Percentiles rank a stretch among this genome's conserved stretches.
Evolutionary conservation across 805 yeast genomes (phyloP).

Genomic region (Myxozyma lipomycoides): DNA sequence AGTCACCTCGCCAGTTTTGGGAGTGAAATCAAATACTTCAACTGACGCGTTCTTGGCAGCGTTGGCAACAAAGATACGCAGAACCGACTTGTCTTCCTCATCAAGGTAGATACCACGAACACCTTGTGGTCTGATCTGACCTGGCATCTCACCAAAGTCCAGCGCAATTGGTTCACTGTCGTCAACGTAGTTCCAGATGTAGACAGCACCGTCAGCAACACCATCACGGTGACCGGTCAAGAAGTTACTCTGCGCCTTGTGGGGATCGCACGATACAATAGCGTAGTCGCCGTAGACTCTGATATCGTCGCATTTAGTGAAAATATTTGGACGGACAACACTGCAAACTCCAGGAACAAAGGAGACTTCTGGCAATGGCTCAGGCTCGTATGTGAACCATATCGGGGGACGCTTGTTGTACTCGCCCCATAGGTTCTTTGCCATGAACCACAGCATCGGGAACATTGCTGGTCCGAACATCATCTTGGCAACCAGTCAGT

Average conservation of each 20-base stretch:
- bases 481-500: constrained; percentile 9
- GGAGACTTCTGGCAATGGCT: constrained; percentile 25
- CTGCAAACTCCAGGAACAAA: constrained; percentile 16
- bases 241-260: constrained; percentile 22
- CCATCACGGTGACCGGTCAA: constrained; percentile 16
- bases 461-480: constrained; percentile 24
- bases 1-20: constrained; percentile 8
- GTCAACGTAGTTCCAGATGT: constrained; percentile 26
- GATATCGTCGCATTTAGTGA: constrained; percentile 25
- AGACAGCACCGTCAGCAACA: constrained; percentile 22
- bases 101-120: constrained; percentile 8
- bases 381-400: constrained; percentile 24
- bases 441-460: constrained; percentile 26
- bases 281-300: constrained; percentile 25
- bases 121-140: constrained; percentile 28
- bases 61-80: constrained; percentile 24
- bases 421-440: constrained; percentile 24
- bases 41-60: constrained; percentile 25
- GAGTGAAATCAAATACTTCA: constrained; percentile 22
- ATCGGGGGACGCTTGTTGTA: constrained; percentile 26
- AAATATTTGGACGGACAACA: constrained; percentile 17
- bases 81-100: background rate
- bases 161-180: constrained; percentile 14
- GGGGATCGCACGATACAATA: constrained; percentile 26
- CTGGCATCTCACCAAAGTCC: constrained; percentile 11